These are phyloP conservation scores for Blastocystis sp. DNA, from an alignment of 352 stramenopile genomes.

Conservation along the genomic window DNA sequence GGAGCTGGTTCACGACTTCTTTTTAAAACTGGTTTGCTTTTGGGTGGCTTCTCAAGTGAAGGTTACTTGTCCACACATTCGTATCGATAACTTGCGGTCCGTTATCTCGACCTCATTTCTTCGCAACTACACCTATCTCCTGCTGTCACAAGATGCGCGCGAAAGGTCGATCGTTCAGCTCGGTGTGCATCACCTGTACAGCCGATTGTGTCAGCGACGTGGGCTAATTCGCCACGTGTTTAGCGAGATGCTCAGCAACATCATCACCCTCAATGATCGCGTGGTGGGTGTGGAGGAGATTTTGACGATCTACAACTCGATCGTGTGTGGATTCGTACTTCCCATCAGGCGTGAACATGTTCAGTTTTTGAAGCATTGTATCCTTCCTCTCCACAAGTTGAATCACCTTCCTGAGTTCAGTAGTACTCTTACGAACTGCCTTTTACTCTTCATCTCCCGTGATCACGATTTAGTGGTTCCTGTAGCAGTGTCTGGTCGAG, in stretches of 20 bases:
- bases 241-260: constrained; percentile 14
- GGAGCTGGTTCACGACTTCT: constrained; percentile 9
- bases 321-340: neutral
- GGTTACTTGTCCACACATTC: constrained; percentile 41
- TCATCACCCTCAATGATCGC: neutral
- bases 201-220: neutral
- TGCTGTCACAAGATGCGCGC: neutral
- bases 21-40: neutral
- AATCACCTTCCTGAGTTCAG: neutral
- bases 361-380: neutral
- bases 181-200: neutral
- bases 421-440: neutral
- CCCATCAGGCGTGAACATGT: neutral
- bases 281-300: constrained; percentile 7
- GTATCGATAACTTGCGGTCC: neutral
- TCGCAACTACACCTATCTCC: constrained; percentile 18
- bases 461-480: neutral
- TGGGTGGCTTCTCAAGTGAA: neutral
- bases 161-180: constrained; percentile 1
- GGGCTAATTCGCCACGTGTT: neutral
- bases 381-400: constrained; percentile 11
- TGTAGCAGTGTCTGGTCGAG: neutral
- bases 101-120: neutral
- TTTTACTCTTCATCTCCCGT: neutral
- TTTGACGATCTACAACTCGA: constrained; percentile 12